Conservation (phyloP, 2,329 filamentous ascomycete species). For the Penicillium sclerotiorum region DNA sequence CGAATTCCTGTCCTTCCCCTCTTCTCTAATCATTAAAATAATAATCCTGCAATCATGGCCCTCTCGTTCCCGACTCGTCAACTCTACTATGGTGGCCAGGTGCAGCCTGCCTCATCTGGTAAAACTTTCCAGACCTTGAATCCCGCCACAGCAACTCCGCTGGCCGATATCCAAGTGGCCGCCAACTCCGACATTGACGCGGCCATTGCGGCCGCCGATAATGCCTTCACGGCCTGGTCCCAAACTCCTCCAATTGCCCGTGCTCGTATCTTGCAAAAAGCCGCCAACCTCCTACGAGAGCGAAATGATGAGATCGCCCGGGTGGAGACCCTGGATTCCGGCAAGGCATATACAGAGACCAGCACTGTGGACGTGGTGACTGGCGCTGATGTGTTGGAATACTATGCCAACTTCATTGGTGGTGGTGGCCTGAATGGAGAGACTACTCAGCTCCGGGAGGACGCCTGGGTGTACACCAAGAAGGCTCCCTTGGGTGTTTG, state of each 20-base stretch:
- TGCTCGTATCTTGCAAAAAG: conserved; percentile 75
- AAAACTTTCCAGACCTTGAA: conserved; percentile 72
- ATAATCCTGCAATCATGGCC: conserved; percentile 27
- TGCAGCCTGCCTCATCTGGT: conserved; percentile 62
- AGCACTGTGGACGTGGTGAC: conserved; percentile 80
- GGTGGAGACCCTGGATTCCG: conserved; percentile 81
- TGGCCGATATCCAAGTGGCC: conserved; percentile 73
- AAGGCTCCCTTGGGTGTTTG: conserved; percentile 83
- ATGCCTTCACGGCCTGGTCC: conserved; percentile 76
- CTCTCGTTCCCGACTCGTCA: conserved; percentile 56
- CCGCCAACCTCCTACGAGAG: conserved; percentile 71
- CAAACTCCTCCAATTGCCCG: conserved; percentile 72
- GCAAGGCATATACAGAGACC: conserved; percentile 83
- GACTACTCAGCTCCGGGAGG: conserved; percentile 70
- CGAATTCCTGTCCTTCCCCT: no score
- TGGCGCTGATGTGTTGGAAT: conserved; percentile 82
- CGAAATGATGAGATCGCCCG: conserved; percentile 79
- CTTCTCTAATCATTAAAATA: neutral
- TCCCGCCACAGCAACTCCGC: conserved; percentile 68
- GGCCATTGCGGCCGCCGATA: conserved; percentile 69
- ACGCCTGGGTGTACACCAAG: conserved; percentile 80
- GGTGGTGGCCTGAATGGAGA: conserved; percentile 80
- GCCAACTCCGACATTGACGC: conserved; percentile 69
- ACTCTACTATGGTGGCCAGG: conserved; percentile 74
- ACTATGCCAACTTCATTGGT: conserved; percentile 78